phyloP scores from a whole-genome alignment of 345 rosid genomes.

The Heritiera fomes region DNA sequence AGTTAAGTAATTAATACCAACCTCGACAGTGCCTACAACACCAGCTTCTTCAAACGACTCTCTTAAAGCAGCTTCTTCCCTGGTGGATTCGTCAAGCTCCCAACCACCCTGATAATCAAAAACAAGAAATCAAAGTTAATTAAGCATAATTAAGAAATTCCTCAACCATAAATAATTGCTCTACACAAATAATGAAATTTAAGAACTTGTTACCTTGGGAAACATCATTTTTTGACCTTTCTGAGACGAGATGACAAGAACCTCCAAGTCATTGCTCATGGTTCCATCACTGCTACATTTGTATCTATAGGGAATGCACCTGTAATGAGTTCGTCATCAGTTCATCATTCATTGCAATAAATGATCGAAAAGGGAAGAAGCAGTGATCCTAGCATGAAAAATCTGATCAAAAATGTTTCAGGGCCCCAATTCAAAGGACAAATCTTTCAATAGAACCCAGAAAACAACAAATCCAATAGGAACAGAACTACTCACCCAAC shows the following conservation, averaged over 20 bases:
- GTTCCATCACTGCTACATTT: slow-evolving; percentile 38
- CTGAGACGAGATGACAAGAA: slow-evolving; percentile 74
- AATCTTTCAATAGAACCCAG: neutral
- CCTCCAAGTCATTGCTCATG: slow-evolving; percentile 47
- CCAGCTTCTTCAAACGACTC: slow-evolving; percentile 91
- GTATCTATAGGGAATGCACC: slow-evolving; percentile 79
- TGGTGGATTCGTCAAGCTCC: slow-evolving; percentile 87
- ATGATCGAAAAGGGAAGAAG: neutral
- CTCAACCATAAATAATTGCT: neutral
- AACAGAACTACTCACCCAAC: slow-evolving; percentile 59
- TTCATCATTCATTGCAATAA: neutral
- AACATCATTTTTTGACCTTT: slow-evolving; percentile 80
- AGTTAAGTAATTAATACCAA: slow-evolving; percentile 16
- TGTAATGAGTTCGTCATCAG: slow-evolving; percentile 18
- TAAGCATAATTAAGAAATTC: neutral
- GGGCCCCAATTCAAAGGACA: neutral
- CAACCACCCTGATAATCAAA: slow-evolving; percentile 68
- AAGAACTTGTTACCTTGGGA: slow-evolving; percentile 47
- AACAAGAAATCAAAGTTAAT: neutral
- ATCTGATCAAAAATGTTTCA: slow-evolving; percentile 1
- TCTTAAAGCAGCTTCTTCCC: slow-evolving; percentile 74
- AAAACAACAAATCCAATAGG: neutral
- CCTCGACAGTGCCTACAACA: slow-evolving; percentile 76
- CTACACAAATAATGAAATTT: neutral
- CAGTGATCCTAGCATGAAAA: neutral